A percentile compares a stretch with the other conserved stretches of the same genome.
phyloP scores from a whole-genome alignment of 192 early-diverging fungal species.

The Borealophlyctis nickersoniae region DNA sequence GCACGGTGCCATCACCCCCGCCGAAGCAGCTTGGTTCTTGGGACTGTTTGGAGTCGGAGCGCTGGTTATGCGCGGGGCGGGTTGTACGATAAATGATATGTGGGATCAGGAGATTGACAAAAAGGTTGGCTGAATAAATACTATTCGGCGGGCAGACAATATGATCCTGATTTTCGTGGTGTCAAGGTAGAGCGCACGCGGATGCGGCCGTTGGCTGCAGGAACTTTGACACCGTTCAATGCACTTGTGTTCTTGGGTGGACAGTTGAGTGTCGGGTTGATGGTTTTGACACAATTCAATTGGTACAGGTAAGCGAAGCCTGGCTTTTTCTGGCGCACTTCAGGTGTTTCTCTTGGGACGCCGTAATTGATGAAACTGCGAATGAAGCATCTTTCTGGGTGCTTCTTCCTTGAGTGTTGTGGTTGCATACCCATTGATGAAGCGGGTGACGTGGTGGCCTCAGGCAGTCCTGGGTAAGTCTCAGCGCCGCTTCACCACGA shows the following conservation, averaged over 20 bases:
- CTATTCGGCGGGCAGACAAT: too few relatives aligned
- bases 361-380: background rate
- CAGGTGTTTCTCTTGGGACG: background rate
- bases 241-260: conserved; percentile 76
- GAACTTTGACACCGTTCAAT: conserved; percentile 58
- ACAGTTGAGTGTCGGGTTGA: conserved; percentile 78
- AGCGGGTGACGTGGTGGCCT: conserved; percentile 94
- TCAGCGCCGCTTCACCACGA: background rate
- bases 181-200: conserved; percentile 73
- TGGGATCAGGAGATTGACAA: conserved; percentile 92
- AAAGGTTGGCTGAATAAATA: conserved; percentile 41
- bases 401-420: conserved; percentile 78
- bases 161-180: too few relatives aligned
- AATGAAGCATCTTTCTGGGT: conserved; percentile 74
- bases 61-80: conserved; percentile 90
- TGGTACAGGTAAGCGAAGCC: conserved; percentile 60
- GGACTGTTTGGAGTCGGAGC: conserved; percentile 82
- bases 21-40: conserved; percentile 61
- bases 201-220: conserved; percentile 78
- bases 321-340: background rate
- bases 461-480: conserved; percentile 72
- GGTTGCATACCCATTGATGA: conserved; percentile 85
- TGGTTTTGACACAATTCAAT: conserved; percentile 85
- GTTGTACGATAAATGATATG: conserved; percentile 95
- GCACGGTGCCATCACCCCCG: conserved; percentile 62